Percentiles rank a stretch among this genome's conserved stretches.
These are phyloP conservation scores for Penicillium atrosanguineum DNA, from an alignment of 495 filamentous ascomycete species.

Conservation along the genomic window DNA sequence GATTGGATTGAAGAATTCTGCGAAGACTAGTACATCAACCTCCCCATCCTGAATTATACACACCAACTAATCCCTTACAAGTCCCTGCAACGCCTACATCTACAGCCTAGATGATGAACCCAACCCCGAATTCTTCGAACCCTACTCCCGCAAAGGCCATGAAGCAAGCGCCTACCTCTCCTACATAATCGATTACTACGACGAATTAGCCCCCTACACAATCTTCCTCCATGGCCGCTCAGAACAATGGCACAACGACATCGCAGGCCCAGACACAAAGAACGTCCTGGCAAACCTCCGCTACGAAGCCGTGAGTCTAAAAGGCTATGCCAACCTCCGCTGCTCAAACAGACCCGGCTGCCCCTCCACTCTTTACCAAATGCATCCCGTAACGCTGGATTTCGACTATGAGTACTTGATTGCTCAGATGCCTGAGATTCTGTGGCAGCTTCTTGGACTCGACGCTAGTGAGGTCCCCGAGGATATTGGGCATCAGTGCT, in stretches of 20 bases:
- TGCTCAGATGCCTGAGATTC: background rate
- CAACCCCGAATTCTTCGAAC: background rate
- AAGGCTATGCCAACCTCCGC: constrained; percentile 19
- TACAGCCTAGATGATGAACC: too few species aligned
- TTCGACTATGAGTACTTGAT: too few species aligned
- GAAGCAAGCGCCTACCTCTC: constrained; percentile 22
- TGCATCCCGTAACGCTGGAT: background rate
- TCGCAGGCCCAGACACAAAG: constrained; percentile 14
- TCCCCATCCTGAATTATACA: too few species aligned
- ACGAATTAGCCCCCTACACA: constrained; percentile 13
- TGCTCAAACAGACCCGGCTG: constrained; percentile 4
- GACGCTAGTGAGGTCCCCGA: constrained; percentile 5
- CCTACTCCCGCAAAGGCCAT: constrained; percentile 9
- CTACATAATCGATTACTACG: constrained; percentile 20
- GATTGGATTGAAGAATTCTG: too few species aligned
- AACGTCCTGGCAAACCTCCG: constrained; percentile 14
- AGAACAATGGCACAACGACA: constrained; percentile 25
- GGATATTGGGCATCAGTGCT: constrained; percentile 28
- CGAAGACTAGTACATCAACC: too few species aligned
- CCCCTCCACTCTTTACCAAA: background rate
- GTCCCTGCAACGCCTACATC: too few species aligned
- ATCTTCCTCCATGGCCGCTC: constrained; percentile 21
- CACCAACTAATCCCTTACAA: too few species aligned
- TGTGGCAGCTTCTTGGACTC: background rate
- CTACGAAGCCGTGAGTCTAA: constrained; percentile 10